These are phyloP conservation scores for Syzygium aqueum DNA, from an alignment of 345 rosid species.

Conservation along the genomic window DNA sequence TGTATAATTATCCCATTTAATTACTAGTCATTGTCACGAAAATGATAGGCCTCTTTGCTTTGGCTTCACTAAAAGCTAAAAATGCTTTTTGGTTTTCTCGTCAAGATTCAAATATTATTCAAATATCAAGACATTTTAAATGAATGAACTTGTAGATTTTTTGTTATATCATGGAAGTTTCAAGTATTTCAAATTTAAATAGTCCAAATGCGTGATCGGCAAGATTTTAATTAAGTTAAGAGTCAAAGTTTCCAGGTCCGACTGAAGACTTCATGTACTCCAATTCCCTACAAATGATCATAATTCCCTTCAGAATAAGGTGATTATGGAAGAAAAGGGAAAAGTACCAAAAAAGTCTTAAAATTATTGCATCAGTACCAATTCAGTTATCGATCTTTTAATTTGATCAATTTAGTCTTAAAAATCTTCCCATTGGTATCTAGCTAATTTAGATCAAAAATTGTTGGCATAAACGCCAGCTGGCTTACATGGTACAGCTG, in stretches of 20 bases:
- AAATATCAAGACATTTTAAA: not conserved
- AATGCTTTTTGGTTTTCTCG: not conserved
- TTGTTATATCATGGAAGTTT: not conserved
- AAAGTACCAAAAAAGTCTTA: too few species aligned
- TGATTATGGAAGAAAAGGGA: not conserved
- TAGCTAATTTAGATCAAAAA: too few species aligned
- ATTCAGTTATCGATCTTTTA: too few species aligned
- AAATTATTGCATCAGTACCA: too few species aligned
- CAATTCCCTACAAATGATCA: not conserved
- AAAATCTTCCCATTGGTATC: too few species aligned
- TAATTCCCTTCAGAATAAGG: not conserved
- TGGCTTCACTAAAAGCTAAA: not conserved
- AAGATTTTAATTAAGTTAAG: not conserved
- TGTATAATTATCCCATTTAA: not conserved
- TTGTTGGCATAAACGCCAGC: too few species aligned
- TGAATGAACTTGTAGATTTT: not conserved
- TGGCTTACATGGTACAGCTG: accelerated
- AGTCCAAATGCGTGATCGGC: not conserved
- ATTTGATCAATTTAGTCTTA: too few species aligned
- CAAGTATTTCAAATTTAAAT: too few species aligned
- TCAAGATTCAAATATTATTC: not conserved
- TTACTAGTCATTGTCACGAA: not conserved
- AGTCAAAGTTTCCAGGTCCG: not conserved
- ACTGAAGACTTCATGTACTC: not conserved
- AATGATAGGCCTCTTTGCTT: not conserved